phyloP scores from a whole-genome alignment of 257 asterid species.

The Solanum chaucha region DNA sequence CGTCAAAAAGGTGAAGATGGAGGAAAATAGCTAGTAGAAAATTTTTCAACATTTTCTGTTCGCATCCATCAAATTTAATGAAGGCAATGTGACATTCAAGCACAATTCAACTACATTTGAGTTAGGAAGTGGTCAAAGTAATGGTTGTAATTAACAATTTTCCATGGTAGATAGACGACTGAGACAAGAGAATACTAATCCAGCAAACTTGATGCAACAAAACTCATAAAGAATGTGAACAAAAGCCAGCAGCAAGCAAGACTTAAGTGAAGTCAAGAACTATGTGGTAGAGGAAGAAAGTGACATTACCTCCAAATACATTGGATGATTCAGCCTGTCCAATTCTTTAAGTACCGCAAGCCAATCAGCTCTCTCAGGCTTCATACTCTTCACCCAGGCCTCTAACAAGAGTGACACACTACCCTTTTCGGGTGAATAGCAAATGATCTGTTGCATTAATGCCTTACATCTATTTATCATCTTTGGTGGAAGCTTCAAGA shows the following conservation, averaged over 20 bases:
- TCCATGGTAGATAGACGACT: background rate
- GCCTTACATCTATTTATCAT: constrained; percentile 68
- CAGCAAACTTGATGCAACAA: background rate
- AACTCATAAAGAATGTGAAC: background rate
- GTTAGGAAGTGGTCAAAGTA: background rate
- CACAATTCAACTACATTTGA: background rate
- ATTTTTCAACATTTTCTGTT: background rate
- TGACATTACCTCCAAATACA: constrained; percentile 54
- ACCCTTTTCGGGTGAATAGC: constrained; percentile 48
- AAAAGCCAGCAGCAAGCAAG: background rate
- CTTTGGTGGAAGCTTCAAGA: constrained; percentile 42
- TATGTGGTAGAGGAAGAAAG: background rate
- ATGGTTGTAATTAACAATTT: background rate
- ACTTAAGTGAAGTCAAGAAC: background rate
- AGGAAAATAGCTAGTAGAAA: background rate
- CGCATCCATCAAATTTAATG: background rate
- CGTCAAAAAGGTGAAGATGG: background rate
- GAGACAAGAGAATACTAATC: background rate
- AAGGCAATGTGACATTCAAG: background rate
- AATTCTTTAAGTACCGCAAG: constrained; percentile 65
- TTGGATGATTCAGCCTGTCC: constrained; percentile 47
- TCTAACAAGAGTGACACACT: constrained; percentile 43
- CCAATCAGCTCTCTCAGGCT: constrained; percentile 84
- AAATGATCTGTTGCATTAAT: constrained; percentile 47
- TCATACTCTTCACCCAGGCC: constrained; percentile 74